Evolutionary conservation across 345 rosid species (phyloP), one percentile per base, ranked within the genome.

Genomic region (Linum tenue): DNA sequence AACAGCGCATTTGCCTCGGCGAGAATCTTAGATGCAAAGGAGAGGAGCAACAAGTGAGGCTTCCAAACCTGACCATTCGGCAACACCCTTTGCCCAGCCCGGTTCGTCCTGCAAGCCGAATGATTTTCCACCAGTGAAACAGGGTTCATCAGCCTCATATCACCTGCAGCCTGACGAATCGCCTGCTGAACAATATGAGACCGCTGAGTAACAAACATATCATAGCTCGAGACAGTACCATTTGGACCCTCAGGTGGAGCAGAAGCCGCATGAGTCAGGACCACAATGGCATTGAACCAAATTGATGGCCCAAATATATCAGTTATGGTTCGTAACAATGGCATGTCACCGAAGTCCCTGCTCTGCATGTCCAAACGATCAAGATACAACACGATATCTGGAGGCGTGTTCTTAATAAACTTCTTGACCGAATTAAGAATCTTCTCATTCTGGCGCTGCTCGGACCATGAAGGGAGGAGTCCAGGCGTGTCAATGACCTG

Each of bases 1-100:
- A 95, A 60, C 60, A 95, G 88, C 0, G 90, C 70, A 61, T 89
- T 95, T 76, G 99, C 99, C 71, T 91, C 97, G 2, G 94, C 96
- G 39, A 95, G 84, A 68, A 95, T 95, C 79, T 91, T 95, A n/a
- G 96, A 89, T 59, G 99, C 99, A 74, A 95, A 95, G n/a, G 99
- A 95, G 62, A 91, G 95, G 77, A 95, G 72, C 64, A 95, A 65
- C 77, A 95, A 77, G 77, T 91, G 97, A 71, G 99, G 99, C 81
- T 95, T 95, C 99, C 99, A 95, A 59, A 95, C 97, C 80, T 95
- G 99, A 72, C 97, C 99, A 80, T 95, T 95, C 3, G 99, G 99
- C 80, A 95, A 74, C 59, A 95, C 97, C 76, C 99, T 81, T 82
- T 95, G 99, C 57, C 99, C 99, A 17, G 92, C 97, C 68, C 99